Evolutionary conservation across 2,329 filamentous ascomycete species (phyloP).

Genomic region (Diaporthe amygdali): DNA sequence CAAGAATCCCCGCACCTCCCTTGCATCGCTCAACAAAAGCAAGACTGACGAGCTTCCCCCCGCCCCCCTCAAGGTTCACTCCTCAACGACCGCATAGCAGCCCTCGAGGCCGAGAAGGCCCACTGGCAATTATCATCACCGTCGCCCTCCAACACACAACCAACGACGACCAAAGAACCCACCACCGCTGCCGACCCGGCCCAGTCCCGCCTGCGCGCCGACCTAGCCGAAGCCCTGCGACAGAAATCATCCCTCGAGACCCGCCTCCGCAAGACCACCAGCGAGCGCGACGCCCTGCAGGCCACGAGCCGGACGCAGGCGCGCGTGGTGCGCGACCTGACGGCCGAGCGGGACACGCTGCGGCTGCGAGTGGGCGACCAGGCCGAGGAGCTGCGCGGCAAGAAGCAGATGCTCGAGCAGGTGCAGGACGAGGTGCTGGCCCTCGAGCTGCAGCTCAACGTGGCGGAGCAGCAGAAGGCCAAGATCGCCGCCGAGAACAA

Average conservation of each 20-base stretch:
- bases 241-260: constrained; percentile 72
- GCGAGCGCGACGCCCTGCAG: constrained; percentile 66
- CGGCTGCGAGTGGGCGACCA: constrained; percentile 75
- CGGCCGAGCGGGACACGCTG: constrained; percentile 65
- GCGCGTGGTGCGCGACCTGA: constrained; percentile 65
- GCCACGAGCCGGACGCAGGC: constrained; percentile 63
- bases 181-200: constrained; percentile 36
- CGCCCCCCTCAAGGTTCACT: constrained; percentile 57
- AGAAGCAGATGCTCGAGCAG: constrained; percentile 83
- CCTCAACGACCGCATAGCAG: constrained; percentile 70
- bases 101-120: constrained; percentile 64
- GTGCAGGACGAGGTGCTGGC: constrained; percentile 94
- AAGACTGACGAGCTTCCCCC: constrained; percentile 13
- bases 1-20: constrained; percentile 7
- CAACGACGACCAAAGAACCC: constrained; percentile 29
- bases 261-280: constrained; percentile 65
- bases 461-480: constrained; percentile 78
- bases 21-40: constrained; percentile 3
- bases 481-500: constrained; percentile 83
- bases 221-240: constrained; percentile 79
- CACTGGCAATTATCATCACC: constrained; percentile 15
- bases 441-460: constrained; percentile 84
- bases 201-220: constrained; percentile 62
- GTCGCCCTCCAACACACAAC: background rate
- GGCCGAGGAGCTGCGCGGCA: constrained; percentile 84